These are phyloP conservation scores for Ceratocystis papillata DNA, from an alignment of 2,329 filamentous ascomycete genomes.

Conservation along the genomic window DNA sequence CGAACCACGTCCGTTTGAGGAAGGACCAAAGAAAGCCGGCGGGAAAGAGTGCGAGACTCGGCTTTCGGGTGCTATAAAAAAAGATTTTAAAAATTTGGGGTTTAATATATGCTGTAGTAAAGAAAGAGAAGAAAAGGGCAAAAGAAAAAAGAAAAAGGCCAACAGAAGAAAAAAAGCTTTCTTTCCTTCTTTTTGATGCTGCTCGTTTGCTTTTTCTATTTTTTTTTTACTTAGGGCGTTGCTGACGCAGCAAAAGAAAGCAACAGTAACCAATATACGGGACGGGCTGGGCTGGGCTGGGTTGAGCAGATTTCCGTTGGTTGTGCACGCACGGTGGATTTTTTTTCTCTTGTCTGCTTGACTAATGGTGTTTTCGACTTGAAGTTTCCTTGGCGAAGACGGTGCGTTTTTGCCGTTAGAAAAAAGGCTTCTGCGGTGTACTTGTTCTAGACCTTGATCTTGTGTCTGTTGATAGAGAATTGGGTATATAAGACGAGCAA, in stretches of 20 bases:
- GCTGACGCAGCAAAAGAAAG: conserved; percentile 3
- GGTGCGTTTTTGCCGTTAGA: background rate
- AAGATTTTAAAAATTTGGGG: background rate
- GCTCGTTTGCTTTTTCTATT: background rate
- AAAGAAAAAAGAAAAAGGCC: background rate
- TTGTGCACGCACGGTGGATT: conserved; percentile 7
- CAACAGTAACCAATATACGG: background rate
- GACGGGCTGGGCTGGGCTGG: background rate
- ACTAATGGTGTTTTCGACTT: background rate
- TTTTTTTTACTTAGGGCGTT: background rate
- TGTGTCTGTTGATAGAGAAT: no score
- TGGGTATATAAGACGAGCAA: background rate
- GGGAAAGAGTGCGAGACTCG: background rate
- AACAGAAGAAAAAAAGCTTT: background rate
- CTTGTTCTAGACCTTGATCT: no score
- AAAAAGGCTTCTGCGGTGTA: no score
- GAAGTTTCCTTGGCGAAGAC: background rate
- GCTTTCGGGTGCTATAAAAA: background rate
- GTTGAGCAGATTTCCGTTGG: background rate
- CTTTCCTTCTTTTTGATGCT: background rate
- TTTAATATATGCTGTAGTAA: background rate
- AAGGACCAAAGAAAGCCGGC: conserved; percentile 6
- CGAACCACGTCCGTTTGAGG: background rate
- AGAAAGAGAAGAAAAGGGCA: background rate
- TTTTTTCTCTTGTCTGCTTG: no score